Evolutionary conservation across 2,329 filamentous ascomycete species (phyloP).

Genomic region (Alternaria postmessia): DNA sequence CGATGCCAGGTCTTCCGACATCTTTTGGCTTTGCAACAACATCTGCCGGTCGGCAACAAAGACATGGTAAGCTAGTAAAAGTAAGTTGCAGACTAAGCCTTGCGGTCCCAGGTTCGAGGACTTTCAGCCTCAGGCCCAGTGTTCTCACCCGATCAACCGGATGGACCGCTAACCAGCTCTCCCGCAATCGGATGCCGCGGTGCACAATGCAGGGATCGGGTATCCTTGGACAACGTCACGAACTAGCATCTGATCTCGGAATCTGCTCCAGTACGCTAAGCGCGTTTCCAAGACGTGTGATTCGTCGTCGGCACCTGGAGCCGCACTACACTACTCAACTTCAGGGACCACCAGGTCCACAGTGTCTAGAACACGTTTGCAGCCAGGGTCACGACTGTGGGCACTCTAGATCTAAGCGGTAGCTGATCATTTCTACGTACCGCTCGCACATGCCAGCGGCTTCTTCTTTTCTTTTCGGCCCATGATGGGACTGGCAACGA

Average conservation of each 20-base stretch:
- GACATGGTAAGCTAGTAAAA: background rate
- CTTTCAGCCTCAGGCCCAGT: background rate
- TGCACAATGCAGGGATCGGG: background rate
- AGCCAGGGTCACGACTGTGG: background rate
- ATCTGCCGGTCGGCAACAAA: background rate
- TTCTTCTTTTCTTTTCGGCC: background rate
- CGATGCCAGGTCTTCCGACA: background rate
- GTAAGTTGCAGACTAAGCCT: slow-evolving; percentile 2
- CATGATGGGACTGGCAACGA: background rate
- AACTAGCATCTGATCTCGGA: background rate
- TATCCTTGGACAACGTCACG: background rate
- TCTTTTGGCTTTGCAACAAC: background rate
- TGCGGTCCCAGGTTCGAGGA: background rate
- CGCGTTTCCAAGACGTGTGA: background rate
- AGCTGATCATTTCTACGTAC: background rate
- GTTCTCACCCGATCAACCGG: background rate
- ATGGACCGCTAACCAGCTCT: slow-evolving; percentile 4
- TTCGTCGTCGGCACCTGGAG: background rate
- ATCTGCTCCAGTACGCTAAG: background rate
- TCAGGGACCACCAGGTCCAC: background rate
- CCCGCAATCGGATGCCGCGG: slow-evolving; percentile 1
- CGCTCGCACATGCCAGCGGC: slow-evolving; percentile 1
- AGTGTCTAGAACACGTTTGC: background rate
- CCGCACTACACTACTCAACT: background rate
- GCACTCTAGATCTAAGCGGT: background rate